phyloP scores from a whole-genome alignment of 148 eudicot species.

The Rhododendron henanense region DNA sequence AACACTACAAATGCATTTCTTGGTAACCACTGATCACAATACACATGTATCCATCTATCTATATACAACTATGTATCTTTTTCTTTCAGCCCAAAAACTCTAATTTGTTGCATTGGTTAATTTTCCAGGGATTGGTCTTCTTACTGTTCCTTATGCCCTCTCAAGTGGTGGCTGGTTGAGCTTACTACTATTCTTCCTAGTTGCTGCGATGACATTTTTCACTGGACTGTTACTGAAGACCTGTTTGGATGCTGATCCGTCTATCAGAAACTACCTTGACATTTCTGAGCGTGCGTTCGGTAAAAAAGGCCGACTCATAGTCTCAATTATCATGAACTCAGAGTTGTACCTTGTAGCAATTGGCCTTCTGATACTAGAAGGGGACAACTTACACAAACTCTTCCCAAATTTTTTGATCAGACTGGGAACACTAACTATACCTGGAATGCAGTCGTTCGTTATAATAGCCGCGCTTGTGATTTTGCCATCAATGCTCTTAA shows the following conservation, averaged over 20 bases:
- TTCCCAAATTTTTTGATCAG: conserved; percentile 25
- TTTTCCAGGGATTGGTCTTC: conserved; percentile 32
- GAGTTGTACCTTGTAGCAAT: conserved; percentile 30
- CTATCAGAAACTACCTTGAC: conserved; percentile 20
- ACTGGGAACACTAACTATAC: conserved; percentile 12
- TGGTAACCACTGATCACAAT: conserved; percentile 11
- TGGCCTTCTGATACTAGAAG: conserved; percentile 31
- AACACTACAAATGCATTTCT: conserved; percentile 36
- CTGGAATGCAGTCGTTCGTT: conserved; percentile 21
- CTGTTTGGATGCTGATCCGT: conserved; percentile 22
- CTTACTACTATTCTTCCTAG: conserved; percentile 20
- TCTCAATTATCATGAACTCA: conserved; percentile 26
- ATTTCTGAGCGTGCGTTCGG: conserved; percentile 37
- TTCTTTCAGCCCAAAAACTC: not conserved
- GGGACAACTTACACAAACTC: conserved; percentile 32
- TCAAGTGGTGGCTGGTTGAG: conserved; percentile 36
- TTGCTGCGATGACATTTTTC: conserved; percentile 23
- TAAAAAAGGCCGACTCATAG: conserved; percentile 22
- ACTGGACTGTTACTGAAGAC: conserved; percentile 22
- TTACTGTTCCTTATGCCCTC: conserved; percentile 34
- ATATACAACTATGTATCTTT: not conserved
- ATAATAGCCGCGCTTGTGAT: conserved; percentile 24
- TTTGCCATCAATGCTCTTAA: conserved; percentile 24
- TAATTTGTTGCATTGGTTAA: not conserved
- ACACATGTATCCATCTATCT: not conserved